Base-by-base conservation (phyloP, 495 filamentous ascomycete genomes). In the Sporormia fimetaria region DNA sequence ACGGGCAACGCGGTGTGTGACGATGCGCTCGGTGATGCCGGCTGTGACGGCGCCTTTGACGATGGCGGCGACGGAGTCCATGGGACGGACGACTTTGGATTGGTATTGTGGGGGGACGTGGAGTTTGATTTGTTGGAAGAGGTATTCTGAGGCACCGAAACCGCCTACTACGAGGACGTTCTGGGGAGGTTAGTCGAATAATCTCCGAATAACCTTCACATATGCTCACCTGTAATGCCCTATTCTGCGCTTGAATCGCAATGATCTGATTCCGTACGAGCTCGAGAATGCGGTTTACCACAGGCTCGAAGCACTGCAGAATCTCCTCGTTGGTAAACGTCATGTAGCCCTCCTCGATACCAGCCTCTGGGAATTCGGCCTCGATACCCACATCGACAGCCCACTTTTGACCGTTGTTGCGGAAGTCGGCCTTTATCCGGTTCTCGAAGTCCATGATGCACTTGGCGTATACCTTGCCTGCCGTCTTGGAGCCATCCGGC, bases 1-100 rank as follows among this genome's bases (percentile, higher is more conserved):
- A 62, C 90, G 82, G n/a, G 90, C 90, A 40, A 98, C 84, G 70
- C 90, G 90, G 49, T 88, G 87, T 3, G 92, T 98, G 55, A 98
- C 77, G 46, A 98, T 82, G 43, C 87, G 78, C 58, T 98, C 92
- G 1, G 87, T 94, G 54, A 98, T 96, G 67, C 90, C 90, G 27
- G 90, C 78, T 8, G 78, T 83, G 36, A 83, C 78, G 33, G 78
- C 78, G 26, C 78, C 78, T 64, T 83, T 83, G 60, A 83, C 78
- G 38, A 83, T 83, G 40, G 78, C 78, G 23, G 78, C 78, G 21
- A 83, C 78, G 32, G 77, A 80, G 64, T 83, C 78, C 78, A 83
- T 83, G 32, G 78, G 78, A 34, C 78, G 69, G 25, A 83, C 78
- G 25, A 83, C 78, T 69, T 81, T 81, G 55, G 75, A 72, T 59